These are phyloP conservation scores for Macrocybe gigantea DNA, from an alignment of 768 basidiomycete species.

Conservation along the genomic window DNA sequence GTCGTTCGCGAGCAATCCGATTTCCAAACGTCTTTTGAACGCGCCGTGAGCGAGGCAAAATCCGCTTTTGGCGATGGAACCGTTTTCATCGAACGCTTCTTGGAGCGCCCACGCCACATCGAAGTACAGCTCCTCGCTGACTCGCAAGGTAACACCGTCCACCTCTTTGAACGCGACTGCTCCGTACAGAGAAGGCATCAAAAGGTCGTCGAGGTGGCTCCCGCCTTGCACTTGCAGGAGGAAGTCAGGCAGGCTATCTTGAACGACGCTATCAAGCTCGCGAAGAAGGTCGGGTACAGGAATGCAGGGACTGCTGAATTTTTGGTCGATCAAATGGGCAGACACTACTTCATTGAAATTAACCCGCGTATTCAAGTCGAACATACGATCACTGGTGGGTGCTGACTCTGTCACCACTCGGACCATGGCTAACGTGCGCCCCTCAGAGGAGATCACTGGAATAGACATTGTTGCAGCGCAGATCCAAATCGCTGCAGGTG, in stretches of 20 bases:
- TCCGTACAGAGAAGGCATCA: constrained; percentile 98
- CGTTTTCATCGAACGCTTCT: constrained; percentile 97
- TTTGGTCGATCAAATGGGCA: constrained; percentile 92
- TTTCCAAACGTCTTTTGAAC: constrained; percentile 84
- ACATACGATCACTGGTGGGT: constrained; percentile 92
- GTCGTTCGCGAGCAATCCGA: constrained; percentile 93
- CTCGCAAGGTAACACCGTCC: constrained; percentile 87
- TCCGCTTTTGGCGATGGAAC: constrained; percentile 98
- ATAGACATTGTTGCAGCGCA: constrained; percentile 99
- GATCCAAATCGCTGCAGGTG: constrained; percentile 99
- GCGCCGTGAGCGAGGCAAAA: constrained; percentile 93
- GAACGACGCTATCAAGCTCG: constrained; percentile 88
- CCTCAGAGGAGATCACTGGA: constrained; percentile 95
- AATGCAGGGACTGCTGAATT: constrained; percentile 99
- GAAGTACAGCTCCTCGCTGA: constrained; percentile 97
- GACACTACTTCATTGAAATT: constrained; percentile 99
- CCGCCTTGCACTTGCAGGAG: constrained; percentile 90
- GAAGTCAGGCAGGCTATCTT: constrained; percentile 87
- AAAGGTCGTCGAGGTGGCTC: constrained; percentile 98
- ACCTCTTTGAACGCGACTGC: constrained; percentile 98
- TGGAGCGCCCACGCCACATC: constrained; percentile 95
- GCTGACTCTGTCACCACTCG: constrained; percentile 2
- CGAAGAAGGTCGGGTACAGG: constrained; percentile 88
- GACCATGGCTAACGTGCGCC: constrained; percentile 5
- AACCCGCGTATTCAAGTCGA: constrained; percentile 99